phyloP scores from a whole-genome alignment of 1,284 basidiomycete species.

The Bondarzewia mesenterica region DNA sequence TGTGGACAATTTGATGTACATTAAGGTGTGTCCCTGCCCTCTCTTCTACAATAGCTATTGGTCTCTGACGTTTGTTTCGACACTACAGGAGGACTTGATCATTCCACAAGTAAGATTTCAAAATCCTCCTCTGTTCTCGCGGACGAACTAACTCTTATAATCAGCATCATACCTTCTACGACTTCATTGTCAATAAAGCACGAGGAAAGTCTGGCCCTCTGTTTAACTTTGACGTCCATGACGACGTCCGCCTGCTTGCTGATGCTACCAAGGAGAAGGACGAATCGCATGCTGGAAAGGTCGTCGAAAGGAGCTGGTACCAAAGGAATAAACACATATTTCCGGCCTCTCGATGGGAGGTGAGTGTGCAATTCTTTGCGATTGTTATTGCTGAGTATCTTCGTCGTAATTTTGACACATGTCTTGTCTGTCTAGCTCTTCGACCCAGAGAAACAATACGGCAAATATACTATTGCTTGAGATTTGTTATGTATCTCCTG shows the following conservation, averaged over 20 bases:
- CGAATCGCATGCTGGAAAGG: constrained; percentile 98
- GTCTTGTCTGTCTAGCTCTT: constrained; percentile 52
- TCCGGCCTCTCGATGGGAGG: constrained; percentile 92
- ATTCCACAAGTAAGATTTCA: constrained; percentile 73
- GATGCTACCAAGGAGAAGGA: constrained; percentile 97
- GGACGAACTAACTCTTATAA: not conserved
- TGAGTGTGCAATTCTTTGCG: constrained; percentile 24
- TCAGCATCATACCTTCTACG: constrained; percentile 96
- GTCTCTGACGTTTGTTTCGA: not conserved
- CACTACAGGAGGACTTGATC: constrained; percentile 81
- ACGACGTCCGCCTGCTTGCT: constrained; percentile 91
- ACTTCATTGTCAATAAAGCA: constrained; percentile 97
- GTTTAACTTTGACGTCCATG: constrained; percentile 99
- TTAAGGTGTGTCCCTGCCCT: constrained; percentile 60
- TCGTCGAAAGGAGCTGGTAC: constrained; percentile 95
- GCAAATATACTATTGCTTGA: constrained; percentile 77
- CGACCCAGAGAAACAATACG: constrained; percentile 87
- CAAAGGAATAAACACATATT: constrained; percentile 97
- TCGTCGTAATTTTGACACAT: too few relatives aligned
- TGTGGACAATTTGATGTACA: constrained; percentile 97
- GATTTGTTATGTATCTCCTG: not conserved
- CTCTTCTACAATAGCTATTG: not conserved
- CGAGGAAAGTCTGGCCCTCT: constrained; percentile 96
- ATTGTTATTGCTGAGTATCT: not conserved
- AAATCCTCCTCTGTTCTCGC: not conserved